phyloP scores from a whole-genome alignment of 768 basidiomycete species.

The Termitomyces eurrhizus region DNA sequence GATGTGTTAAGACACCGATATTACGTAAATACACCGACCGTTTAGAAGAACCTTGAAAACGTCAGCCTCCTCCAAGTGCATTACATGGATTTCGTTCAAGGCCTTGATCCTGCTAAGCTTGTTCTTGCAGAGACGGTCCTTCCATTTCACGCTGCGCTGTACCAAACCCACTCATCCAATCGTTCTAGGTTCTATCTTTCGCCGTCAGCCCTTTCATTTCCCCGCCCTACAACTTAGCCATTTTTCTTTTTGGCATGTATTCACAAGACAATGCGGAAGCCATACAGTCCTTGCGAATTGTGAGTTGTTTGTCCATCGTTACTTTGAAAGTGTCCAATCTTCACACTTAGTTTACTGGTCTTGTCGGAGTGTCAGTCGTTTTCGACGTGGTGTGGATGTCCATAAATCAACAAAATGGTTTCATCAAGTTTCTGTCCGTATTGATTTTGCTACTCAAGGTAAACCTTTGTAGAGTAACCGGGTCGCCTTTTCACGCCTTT shows the following conservation, averaged over 20 bases:
- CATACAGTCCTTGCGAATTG: conserved; percentile 59
- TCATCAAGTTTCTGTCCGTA: conserved; percentile 53
- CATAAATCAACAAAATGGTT: conserved; percentile 48
- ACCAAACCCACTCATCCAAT: neutral
- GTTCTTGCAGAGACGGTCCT: conserved; percentile 58
- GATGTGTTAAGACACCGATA: neutral
- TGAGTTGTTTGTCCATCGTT: conserved; percentile 25
- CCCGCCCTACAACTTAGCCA: conserved; percentile 76
- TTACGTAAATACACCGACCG: neutral
- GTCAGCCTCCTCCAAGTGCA: neutral
- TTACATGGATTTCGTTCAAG: conserved; percentile 62
- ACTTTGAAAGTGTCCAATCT: neutral
- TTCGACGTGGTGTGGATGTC: conserved; percentile 74
- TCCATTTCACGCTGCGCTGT: neutral
- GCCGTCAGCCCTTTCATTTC: conserved; percentile 48
- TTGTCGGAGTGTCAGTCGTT: conserved; percentile 57
- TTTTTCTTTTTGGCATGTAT: conserved; percentile 76
- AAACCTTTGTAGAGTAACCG: neutral
- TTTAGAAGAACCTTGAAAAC: neutral
- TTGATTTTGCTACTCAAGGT: conserved; percentile 60
- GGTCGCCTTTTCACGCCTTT: neutral
- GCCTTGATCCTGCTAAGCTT: conserved; percentile 69
- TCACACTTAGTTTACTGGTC: conserved; percentile 52
- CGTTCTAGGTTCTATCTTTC: conserved; percentile 56
- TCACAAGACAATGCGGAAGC: conserved; percentile 68